phyloP scores from a whole-genome alignment of 257 asterid species.

The Salvia hispanica region DNA sequence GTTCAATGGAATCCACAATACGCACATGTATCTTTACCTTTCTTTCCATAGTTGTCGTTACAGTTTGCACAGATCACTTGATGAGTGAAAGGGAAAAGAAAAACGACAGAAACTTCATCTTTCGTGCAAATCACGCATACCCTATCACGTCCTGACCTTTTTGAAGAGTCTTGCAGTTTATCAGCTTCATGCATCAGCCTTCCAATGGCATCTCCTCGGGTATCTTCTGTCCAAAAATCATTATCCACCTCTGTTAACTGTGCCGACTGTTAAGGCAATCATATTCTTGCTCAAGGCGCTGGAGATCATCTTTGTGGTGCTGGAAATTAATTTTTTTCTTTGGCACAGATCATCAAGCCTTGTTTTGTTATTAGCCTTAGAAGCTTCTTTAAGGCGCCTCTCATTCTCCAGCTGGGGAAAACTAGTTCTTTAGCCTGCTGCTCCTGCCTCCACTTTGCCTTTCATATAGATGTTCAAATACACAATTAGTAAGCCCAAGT shows the following conservation, averaged over 20 bases:
- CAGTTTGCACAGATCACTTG: conserved; percentile 80
- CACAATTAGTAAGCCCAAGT: conserved; percentile 16
- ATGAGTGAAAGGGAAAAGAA: conserved; percentile 92
- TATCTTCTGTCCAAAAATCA: no score
- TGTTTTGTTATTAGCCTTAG: no score
- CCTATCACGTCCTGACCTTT: conserved; percentile 54
- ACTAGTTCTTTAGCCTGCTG: no score
- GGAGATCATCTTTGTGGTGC: no score
- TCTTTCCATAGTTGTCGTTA: conserved; percentile 67
- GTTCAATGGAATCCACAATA: conserved; percentile 81
- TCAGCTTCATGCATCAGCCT: conserved; percentile 62
- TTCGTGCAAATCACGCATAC: conserved; percentile 77
- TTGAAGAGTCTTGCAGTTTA: conserved; percentile 46
- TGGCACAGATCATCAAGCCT: no score
- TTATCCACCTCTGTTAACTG: no score
- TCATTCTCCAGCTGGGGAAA: no score
- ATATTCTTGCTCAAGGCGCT: no score
- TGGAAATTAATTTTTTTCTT: no score
- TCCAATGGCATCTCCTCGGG: no score
- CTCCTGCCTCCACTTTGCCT: conserved; percentile 86
- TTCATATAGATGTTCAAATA: conserved; percentile 37
- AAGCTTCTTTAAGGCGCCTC: no score
- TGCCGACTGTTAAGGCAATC: no score
- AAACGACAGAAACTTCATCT: conserved; percentile 88
- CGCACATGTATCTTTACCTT: conserved; percentile 70